Base-by-base conservation (phyloP, 179 eudicot genomes). In the Sideroxylon spinosum region DNA sequence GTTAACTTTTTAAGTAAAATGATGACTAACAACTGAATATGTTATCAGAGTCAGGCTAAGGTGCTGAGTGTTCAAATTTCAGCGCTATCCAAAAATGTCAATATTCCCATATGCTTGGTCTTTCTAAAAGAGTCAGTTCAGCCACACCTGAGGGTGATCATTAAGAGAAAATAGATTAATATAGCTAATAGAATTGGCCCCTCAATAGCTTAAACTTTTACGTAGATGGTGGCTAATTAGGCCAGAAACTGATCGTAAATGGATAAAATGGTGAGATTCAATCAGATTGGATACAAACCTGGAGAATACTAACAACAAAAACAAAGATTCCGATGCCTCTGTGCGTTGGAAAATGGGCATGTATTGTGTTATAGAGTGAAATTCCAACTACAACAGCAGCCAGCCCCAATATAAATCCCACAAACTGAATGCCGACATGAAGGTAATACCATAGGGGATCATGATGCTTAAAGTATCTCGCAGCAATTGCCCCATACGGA, bases 391-490 rank as follows among this genome's bases (percentile, higher is more conserved):
- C 80, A 10, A 90, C 85, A 22, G 91, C 93, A 8, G 98, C 89
- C 29, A 96, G 71, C 68, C 84, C 93, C 10, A 94, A 50, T 61
- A 94, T 71, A 82, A 94, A 96, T 71, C 99, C 97, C 11, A 87
- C 70, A 78, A 96, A 90, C 80, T 96, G 96, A 86, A 92, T 80
- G 57, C 82, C 50, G 0, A 90, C 84, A 82, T 96, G 99, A 78
- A 96, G 87, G 78, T 93, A 96, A 79, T 80, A 94, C 99, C 99
- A 96, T 49, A 93, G 79, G 11, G 91, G 92, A 53, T 95, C 97
- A 68, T 82, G 81, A 37, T 88, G 91, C 86, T 78, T 92, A 32
- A 95, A 86, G 80, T 92, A 94, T 82, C 96, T 88, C 1, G 98
- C 99, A 13, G 87, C 76, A 72, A 94, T 90, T 32, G 94, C 94